phyloP scores from a whole-genome alignment of 306 rosid genomes.

The Cucurbita moschata region DNA sequence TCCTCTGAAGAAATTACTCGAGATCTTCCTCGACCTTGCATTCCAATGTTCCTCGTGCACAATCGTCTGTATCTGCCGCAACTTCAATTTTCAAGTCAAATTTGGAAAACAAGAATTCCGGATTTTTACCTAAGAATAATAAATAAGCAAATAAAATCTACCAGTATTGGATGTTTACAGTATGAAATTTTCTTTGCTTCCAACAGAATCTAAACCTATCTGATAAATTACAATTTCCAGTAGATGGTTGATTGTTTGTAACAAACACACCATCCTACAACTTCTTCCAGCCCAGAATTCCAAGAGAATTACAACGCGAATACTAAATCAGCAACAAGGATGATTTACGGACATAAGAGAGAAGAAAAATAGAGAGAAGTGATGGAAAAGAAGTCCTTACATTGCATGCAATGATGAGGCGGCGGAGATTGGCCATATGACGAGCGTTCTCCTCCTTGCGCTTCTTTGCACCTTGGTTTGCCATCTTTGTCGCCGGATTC shows the following conservation, averaged over 20 bases:
- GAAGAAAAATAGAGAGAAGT: background rate
- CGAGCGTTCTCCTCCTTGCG: constrained; percentile 85
- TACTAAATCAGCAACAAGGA: background rate
- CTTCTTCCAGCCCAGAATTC: background rate
- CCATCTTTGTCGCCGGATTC: constrained; percentile 26
- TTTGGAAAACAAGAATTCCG: background rate
- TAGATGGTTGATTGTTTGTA: background rate
- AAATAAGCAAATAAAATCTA: background rate
- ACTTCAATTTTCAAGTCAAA: background rate
- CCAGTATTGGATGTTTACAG: background rate
- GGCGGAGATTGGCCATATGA: constrained; percentile 69
- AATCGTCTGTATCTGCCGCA: background rate
- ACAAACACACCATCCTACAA: background rate
- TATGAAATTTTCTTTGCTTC: background rate
- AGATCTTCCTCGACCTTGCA: background rate
- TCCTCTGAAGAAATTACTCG: background rate
- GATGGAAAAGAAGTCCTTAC: constrained; percentile 10
- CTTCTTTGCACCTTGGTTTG: constrained; percentile 95
- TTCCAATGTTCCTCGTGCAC: background rate
- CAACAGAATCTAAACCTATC: background rate
- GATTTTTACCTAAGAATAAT: background rate
- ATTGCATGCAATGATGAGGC: constrained; percentile 61
- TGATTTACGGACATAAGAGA: background rate
- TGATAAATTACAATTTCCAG: background rate
- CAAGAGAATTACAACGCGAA: background rate